phyloP scores from a whole-genome alignment of 192 early-diverging fungal species.

The Coemansia sp. region DNA sequence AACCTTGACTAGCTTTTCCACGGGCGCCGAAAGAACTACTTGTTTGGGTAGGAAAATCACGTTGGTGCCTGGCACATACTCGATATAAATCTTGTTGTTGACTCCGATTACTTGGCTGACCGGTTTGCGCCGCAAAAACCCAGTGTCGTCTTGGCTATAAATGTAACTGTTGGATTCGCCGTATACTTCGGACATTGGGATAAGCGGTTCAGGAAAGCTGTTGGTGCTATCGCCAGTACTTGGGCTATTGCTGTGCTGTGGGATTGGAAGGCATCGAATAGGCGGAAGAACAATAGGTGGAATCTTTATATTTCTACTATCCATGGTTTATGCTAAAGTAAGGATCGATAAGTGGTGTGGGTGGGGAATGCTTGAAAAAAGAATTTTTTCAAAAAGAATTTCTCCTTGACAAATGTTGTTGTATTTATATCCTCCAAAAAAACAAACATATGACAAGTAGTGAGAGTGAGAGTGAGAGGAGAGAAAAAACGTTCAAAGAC shows the following conservation, averaged over 20 bases:
- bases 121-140: slow-evolving; percentile 8
- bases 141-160: not conserved
- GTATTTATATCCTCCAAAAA: too few relatives aligned
- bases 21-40: not conserved
- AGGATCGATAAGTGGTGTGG: too few relatives aligned
- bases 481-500: too few relatives aligned
- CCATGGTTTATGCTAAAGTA: not conserved
- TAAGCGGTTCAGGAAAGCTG: not conserved
- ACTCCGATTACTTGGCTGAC: slow-evolving; percentile 15
- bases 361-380: too few relatives aligned
- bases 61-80: slow-evolving; percentile 30
- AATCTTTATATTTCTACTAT: not conserved
- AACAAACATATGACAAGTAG: too few relatives aligned
- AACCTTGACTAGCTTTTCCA: not conserved
- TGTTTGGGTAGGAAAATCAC: slow-evolving; percentile 18
- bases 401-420: too few relatives aligned
- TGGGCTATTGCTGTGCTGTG: slow-evolving; percentile 2
- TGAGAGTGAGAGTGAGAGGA: too few relatives aligned
- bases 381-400: too few relatives aligned
- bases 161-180: not conserved
- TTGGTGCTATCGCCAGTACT: slow-evolving; percentile 5
- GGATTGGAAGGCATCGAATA: not conserved
- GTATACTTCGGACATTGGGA: not conserved
- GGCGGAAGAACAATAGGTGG: not conserved
- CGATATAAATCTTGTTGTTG: slow-evolving; percentile 28